Conservation (phyloP, 179 eudicot species). For the Sideroxylon spinosum region DNA sequence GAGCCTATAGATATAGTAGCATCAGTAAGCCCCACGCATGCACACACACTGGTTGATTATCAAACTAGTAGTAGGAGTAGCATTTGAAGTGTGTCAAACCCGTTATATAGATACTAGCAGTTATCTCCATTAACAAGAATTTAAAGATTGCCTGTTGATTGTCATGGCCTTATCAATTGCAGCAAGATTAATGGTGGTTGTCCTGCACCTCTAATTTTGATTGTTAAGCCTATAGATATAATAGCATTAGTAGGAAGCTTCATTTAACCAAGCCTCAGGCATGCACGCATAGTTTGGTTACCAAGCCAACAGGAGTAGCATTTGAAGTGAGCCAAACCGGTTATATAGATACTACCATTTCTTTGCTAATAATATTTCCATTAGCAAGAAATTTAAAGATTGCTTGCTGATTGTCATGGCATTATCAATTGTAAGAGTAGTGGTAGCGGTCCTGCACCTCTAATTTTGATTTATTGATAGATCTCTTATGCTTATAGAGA, state of each 20-base stretch:
- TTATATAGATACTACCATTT: background rate
- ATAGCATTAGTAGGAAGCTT: constrained; percentile 8
- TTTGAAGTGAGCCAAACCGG: background rate
- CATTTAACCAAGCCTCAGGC: background rate
- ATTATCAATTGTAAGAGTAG: background rate
- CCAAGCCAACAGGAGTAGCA: background rate
- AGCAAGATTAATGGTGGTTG: background rate
- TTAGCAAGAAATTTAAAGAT: background rate
- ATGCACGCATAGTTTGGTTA: background rate
- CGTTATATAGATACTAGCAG: background rate
- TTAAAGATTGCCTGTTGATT: background rate
- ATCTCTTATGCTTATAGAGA: background rate
- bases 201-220: background rate
- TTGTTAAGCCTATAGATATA: background rate
- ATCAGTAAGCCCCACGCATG: background rate
- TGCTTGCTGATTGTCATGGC: background rate
- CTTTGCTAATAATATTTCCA: constrained; percentile 8
- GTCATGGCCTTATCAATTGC: background rate
- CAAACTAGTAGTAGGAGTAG: background rate
- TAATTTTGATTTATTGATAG: background rate
- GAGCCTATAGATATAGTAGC: background rate
- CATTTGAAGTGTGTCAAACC: background rate
- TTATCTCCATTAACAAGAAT: background rate
- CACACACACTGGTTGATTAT: background rate
- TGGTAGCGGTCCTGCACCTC: background rate